Evolutionary conservation across 2,329 filamentous ascomycete species (phyloP).

Genomic region (Westerdykella ornata): DNA sequence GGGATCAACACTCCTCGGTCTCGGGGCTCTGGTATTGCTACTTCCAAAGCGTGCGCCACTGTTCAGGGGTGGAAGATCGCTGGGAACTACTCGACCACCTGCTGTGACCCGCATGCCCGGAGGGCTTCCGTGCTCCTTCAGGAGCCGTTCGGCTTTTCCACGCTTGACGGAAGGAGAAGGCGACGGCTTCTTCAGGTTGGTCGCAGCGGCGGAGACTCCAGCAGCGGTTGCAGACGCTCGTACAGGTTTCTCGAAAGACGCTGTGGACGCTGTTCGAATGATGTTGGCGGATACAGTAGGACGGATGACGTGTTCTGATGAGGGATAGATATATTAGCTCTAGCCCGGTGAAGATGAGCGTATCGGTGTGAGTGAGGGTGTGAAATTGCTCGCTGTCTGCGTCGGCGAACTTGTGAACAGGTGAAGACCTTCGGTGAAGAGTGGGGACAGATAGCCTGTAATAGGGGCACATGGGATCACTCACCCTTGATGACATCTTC

Average conservation of each 20-base stretch:
- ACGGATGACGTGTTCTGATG: conserved; percentile 38
- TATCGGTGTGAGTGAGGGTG: neutral
- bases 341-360: neutral
- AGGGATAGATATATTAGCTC: neutral
- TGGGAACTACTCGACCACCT: conserved; percentile 48
- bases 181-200: conserved; percentile 37
- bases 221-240: conserved; percentile 14
- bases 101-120: conserved; percentile 47
- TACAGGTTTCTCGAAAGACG: conserved; percentile 16
- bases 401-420: no score
- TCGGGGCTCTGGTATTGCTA: conserved; percentile 25
- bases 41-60: conserved; percentile 24
- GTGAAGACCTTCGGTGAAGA: neutral
- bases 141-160: conserved; percentile 44
- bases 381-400: neutral
- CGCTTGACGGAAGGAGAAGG: conserved; percentile 47
- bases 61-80: conserved; percentile 34
- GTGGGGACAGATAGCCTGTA: neutral
- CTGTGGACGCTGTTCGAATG: conserved; percentile 14
- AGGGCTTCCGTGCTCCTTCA: conserved; percentile 48
- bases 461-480: conserved; percentile 8
- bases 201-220: conserved; percentile 10
- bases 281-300: conserved; percentile 35
- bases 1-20: conserved; percentile 15
- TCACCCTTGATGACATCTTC: conserved; percentile 40